Conservation (phyloP, 192 early-diverging fungal genomes). For the Geranomyces variabilis region DNA sequence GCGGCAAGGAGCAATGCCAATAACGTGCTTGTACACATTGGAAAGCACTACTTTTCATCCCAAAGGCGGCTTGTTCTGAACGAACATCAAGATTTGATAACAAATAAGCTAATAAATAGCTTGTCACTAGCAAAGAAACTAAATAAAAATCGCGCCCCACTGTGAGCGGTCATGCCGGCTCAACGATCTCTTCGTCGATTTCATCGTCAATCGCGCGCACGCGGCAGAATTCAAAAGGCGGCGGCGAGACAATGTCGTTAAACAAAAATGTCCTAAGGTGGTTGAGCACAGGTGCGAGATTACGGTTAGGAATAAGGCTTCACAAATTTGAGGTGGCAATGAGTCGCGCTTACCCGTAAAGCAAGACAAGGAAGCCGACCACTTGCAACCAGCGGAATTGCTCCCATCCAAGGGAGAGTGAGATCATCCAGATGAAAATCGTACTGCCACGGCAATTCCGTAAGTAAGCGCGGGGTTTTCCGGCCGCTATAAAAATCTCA, state of each 20-base stretch:
- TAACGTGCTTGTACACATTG: too few species aligned
- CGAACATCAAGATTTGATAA: too few species aligned
- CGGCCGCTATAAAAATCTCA: neutral
- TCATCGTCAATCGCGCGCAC: neutral
- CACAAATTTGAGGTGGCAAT: slow-evolving; percentile 41
- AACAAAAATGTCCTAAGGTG: slow-evolving; percentile 87
- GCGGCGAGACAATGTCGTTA: slow-evolving; percentile 80
- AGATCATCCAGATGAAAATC: slow-evolving; percentile 94
- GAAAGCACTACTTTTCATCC: too few species aligned
- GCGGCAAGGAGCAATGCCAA: too few species aligned
- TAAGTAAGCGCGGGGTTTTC: neutral
- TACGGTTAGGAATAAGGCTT: slow-evolving; percentile 9
- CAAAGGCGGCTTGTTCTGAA: too few species aligned
- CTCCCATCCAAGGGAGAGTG: slow-evolving; percentile 93
- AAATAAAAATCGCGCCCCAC: too few species aligned
- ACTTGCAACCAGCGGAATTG: slow-evolving; percentile 89
- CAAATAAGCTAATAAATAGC: too few species aligned
- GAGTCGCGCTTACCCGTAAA: slow-evolving; percentile 55
- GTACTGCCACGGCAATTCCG: slow-evolving; percentile 50
- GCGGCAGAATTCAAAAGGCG: slow-evolving; percentile 33
- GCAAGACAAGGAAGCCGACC: slow-evolving; percentile 68
- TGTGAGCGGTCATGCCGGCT: neutral
- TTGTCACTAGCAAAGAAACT: too few species aligned
- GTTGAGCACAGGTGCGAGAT: neutral
- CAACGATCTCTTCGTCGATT: neutral